Evolutionary conservation across 208 protist genomes (phyloP).

Genomic region (Acanthamoeba culbertsoni): DNA sequence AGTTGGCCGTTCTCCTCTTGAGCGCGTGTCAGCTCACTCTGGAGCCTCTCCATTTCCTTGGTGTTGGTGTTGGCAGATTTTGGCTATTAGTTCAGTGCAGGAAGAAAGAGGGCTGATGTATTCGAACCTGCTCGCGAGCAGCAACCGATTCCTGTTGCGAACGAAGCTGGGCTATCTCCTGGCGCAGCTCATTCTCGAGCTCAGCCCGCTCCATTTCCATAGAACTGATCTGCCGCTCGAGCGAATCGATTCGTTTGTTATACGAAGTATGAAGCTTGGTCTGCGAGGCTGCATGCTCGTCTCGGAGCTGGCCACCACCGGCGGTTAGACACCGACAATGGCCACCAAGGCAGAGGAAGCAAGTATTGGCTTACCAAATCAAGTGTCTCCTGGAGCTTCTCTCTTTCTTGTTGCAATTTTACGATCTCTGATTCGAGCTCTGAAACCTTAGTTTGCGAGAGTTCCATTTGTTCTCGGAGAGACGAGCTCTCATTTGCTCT

Average conservation of each 20-base stretch:
- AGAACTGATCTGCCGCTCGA: neutral
- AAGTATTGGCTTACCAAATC: neutral
- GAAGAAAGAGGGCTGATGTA: neutral
- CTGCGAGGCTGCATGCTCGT: neutral
- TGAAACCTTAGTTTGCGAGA: neutral
- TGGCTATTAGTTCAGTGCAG: neutral
- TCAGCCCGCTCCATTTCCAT: slow-evolving; percentile 31
- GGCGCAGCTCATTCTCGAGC: neutral
- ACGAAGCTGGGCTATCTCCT: neutral
- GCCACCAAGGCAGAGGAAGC: neutral
- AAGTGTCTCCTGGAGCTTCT: neutral
- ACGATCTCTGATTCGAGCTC: neutral
- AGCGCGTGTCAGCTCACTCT: neutral
- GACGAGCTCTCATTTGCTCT: neutral
- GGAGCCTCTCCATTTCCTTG: neutral
- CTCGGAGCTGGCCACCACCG: neutral
- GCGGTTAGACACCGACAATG: neutral
- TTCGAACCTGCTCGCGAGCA: neutral
- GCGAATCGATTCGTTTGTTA: neutral
- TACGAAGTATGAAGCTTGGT: slow-evolving; percentile 48
- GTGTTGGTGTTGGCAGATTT: neutral
- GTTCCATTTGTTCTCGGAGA: neutral
- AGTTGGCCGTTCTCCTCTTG: neutral
- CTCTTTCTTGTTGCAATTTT: neutral
- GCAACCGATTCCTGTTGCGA: neutral